Percentiles rank a stretch among this genome's conserved stretches.
Evolutionary conservation across 371 early-diverging fungal genomes (phyloP).

Genomic region (Mucor velutinosus): DNA sequence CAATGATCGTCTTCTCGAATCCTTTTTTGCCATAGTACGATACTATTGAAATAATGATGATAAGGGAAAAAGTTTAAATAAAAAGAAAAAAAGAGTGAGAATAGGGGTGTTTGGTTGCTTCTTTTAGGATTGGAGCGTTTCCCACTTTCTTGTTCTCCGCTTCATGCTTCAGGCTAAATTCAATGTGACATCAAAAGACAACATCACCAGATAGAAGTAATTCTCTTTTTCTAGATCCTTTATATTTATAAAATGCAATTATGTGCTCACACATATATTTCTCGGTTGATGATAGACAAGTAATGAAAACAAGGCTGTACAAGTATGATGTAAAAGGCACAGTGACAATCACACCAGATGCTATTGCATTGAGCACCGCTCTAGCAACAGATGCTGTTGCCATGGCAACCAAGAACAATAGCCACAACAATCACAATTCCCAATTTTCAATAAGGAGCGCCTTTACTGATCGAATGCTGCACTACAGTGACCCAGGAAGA

Average conservation of each 20-base stretch:
- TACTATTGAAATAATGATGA: neutral
- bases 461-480: neutral
- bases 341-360: neutral
- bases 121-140: neutral
- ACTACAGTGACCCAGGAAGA: neutral
- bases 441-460: neutral
- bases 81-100: neutral
- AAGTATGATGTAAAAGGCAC: neutral
- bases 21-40: slow-evolving; percentile 10
- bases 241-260: neutral
- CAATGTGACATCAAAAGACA: neutral
- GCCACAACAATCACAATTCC: neutral
- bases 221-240: neutral
- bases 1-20: slow-evolving; percentile 24
- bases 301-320: neutral
- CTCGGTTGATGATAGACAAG: neutral
- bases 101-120: no score
- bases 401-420: neutral
- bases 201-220: neutral
- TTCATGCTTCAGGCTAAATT: neutral
- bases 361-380: neutral
- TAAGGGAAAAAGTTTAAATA: neutral
- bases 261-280: neutral
- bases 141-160: no score
- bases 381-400: neutral